Percentiles rank a stretch among this genome's conserved stretches.
These are phyloP conservation scores for Metschnikowia picachoensis DNA, from an alignment of 805 yeast species.

Conservation along the genomic window DNA sequence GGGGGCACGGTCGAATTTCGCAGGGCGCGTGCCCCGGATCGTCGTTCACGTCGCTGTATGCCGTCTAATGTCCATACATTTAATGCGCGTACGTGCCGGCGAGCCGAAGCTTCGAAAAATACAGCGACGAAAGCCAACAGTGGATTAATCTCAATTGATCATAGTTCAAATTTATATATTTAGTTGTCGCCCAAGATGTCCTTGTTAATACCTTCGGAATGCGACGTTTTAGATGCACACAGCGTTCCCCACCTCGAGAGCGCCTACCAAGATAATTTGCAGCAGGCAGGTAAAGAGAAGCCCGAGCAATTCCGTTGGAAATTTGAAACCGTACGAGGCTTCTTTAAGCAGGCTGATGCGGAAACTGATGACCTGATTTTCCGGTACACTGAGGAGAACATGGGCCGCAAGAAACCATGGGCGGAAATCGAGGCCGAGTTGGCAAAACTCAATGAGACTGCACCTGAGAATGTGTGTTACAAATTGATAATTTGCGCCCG, in stretches of 20 bases:
- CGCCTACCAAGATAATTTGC: constrained; percentile 8
- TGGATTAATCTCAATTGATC: too few relatives aligned
- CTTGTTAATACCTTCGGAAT: constrained; percentile 23
- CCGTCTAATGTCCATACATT: too few relatives aligned
- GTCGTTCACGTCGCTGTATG: too few relatives aligned
- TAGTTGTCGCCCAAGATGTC: constrained; percentile 8
- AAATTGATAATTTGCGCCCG: constrained; percentile 55
- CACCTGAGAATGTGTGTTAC: constrained; percentile 36
- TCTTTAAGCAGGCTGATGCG: constrained; percentile 45
- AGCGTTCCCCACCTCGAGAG: constrained; percentile 10
- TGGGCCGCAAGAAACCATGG: constrained; percentile 47
- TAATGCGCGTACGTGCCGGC: too few relatives aligned
- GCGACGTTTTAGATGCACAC: constrained; percentile 28
- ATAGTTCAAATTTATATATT: too few relatives aligned
- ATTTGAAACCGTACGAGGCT: constrained; percentile 47
- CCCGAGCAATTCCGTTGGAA: constrained; percentile 29
- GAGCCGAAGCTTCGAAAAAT: too few relatives aligned
- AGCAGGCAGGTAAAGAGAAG: not conserved
- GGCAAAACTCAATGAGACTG: constrained; percentile 31
- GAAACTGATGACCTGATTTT: constrained; percentile 45
- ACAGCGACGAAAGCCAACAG: too few relatives aligned
- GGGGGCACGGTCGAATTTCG: too few relatives aligned
- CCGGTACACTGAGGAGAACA: constrained; percentile 38
- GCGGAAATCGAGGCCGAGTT: constrained; percentile 29
- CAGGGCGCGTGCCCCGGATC: too few relatives aligned